Evolutionary conservation across 140 eudicot genomes (phyloP).

Genomic region (Flaveria floridana): DNA sequence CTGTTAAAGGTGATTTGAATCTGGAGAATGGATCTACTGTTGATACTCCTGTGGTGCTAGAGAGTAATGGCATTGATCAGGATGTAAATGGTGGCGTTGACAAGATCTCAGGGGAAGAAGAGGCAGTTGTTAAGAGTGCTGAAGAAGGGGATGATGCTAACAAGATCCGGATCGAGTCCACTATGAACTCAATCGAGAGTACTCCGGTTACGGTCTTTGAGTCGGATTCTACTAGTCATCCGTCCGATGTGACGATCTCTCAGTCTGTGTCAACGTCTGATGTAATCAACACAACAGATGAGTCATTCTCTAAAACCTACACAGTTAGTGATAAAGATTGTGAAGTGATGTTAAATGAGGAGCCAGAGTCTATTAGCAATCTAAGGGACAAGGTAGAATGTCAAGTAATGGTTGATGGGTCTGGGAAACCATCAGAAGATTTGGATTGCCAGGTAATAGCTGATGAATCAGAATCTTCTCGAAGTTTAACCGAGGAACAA

Average conservation of each 20-base stretch:
- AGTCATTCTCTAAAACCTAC: constrained; percentile 1
- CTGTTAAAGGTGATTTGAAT: constrained; percentile 23
- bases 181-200: constrained; percentile 24
- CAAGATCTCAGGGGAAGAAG: constrained; percentile 15
- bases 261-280: constrained; percentile 24
- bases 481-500: background rate
- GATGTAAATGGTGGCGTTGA: constrained; percentile 29
- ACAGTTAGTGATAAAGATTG: constrained; percentile 23
- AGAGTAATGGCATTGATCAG: constrained; percentile 17
- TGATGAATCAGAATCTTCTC: constrained; percentile 24
- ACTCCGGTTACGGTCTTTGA: constrained; percentile 20
- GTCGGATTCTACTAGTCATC: constrained; percentile 12
- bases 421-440: constrained; percentile 27
- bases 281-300: constrained; percentile 23
- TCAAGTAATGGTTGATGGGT: constrained; percentile 27
- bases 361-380: constrained; percentile 22
- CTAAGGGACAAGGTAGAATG: constrained; percentile 17
- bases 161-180: constrained; percentile 18
- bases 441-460: constrained; percentile 26
- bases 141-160: constrained; percentile 25
- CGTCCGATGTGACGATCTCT: constrained; percentile 5
- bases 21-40: constrained; percentile 35
- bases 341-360: constrained; percentile 27
- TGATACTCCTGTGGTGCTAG: constrained; percentile 21
- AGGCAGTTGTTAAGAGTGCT: constrained; percentile 15